Conservation (phyloP, 2,329 filamentous ascomycete species). For the Cladosporium oxysporum region DNA sequence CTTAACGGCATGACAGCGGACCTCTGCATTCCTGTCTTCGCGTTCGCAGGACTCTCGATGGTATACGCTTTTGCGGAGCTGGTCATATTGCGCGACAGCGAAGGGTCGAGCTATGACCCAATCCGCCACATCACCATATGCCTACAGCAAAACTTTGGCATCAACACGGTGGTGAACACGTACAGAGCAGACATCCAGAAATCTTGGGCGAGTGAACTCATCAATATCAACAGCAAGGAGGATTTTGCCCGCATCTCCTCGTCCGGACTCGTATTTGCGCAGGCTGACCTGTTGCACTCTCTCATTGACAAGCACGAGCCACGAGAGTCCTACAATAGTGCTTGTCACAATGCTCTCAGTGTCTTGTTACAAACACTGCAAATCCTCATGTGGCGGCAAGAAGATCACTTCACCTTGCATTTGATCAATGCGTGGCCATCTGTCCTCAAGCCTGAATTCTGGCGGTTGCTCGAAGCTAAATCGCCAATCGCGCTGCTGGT, state of each 20-base stretch:
- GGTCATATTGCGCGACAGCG: background rate
- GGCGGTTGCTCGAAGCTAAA: background rate
- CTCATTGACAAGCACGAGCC: slow-evolving; percentile 12
- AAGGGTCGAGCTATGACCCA: background rate
- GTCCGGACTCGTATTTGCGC: slow-evolving; percentile 5
- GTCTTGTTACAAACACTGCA: slow-evolving; percentile 6
- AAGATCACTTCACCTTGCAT: slow-evolving; percentile 10
- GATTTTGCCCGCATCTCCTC: slow-evolving; percentile 6
- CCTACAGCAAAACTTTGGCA: slow-evolving; percentile 15
- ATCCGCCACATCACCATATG: slow-evolving; percentile 7
- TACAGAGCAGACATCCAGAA: slow-evolving; percentile 4
- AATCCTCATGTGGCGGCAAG: slow-evolving; percentile 17
- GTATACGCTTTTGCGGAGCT: slow-evolving; percentile 11
- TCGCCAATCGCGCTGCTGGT: background rate
- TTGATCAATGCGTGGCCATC: slow-evolving; percentile 16
- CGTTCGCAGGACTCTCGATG: slow-evolving; percentile 16
- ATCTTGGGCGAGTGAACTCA: slow-evolving; percentile 15
- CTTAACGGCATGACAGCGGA: slow-evolving; percentile 12
- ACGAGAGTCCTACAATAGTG: background rate
- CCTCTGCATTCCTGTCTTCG: slow-evolving; percentile 10
- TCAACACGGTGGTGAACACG: slow-evolving; percentile 7
- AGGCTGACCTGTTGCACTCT: background rate
- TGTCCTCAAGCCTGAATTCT: background rate
- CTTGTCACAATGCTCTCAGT: slow-evolving; percentile 12
- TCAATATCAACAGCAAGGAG: slow-evolving; percentile 12